Evolutionary conservation across 257 asterid genomes (phyloP).

Genomic region (Primulina eburnea): DNA sequence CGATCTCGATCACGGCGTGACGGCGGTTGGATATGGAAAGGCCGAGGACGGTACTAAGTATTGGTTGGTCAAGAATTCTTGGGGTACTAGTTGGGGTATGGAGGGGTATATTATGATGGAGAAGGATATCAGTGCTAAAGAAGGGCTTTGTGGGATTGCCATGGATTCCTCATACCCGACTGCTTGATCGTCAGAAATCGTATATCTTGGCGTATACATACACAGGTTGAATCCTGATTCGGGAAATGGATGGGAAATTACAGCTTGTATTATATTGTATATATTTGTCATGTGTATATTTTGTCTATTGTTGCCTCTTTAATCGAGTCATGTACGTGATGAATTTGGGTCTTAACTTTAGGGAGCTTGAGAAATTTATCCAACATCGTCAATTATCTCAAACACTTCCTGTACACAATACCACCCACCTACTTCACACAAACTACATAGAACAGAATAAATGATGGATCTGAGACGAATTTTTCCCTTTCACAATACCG

Average conservation of each 20-base stretch:
- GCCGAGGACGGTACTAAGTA: constrained; percentile 25
- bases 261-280: background rate
- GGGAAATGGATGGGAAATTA: no score
- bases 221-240: background rate
- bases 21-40: constrained; percentile 32
- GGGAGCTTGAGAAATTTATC: background rate
- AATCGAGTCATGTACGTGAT: background rate
- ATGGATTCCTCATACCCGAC: background rate
- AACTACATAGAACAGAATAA: no score
- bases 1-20: constrained; percentile 32
- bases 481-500: no score
- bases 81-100: constrained; percentile 25
- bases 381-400: background rate
- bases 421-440: no score
- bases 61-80: constrained; percentile 42
- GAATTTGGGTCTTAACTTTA: background rate
- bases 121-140: background rate
- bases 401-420: no score
- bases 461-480: no score
- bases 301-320: background rate
- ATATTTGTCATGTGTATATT: no score
- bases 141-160: background rate
- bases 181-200: background rate
- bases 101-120: background rate
- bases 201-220: background rate